phyloP scores from a whole-genome alignment of 2,329 filamentous ascomycete species.

The Septoria linicola region DNA sequence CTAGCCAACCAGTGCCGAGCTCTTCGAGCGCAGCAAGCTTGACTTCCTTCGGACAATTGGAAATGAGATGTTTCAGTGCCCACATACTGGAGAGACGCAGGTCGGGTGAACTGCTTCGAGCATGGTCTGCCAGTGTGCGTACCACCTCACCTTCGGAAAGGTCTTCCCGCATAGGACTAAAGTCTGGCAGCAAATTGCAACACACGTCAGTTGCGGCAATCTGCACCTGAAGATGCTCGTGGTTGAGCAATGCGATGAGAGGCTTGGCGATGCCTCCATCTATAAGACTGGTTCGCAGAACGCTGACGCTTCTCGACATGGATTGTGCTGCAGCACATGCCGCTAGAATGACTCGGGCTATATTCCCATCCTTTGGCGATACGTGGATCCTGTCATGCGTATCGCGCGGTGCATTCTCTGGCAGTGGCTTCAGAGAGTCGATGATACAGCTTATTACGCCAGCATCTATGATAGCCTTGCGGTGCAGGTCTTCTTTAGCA shows the following conservation, averaged over 20 bases:
- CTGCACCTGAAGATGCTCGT: constrained; percentile 74
- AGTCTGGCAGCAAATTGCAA: constrained; percentile 81
- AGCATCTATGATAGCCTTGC: constrained; percentile 77
- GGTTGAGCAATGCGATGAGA: constrained; percentile 70
- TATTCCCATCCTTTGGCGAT: constrained; percentile 67
- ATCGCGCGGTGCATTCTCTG: constrained; percentile 34
- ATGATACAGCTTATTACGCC: constrained; percentile 80
- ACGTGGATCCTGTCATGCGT: constrained; percentile 36
- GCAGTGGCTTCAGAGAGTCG: constrained; percentile 69
- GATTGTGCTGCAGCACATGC: constrained; percentile 80
- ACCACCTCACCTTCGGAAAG: constrained; percentile 74
- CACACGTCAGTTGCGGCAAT: constrained; percentile 81
- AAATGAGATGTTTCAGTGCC: constrained; percentile 88
- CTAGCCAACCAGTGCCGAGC: constrained; percentile 75
- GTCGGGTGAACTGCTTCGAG: constrained; percentile 74
- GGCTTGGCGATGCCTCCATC: constrained; percentile 80
- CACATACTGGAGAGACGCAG: constrained; percentile 84
- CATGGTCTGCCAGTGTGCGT: constrained; percentile 76
- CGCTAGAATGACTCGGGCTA: constrained; percentile 73
- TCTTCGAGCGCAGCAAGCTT: constrained; percentile 77
- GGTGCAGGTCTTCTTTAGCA: constrained; percentile 76
- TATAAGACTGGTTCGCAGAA: constrained; percentile 80
- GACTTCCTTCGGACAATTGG: constrained; percentile 66
- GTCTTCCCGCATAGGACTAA: constrained; percentile 85
- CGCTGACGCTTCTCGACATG: constrained; percentile 78